Conservation (phyloP, 2,329 filamentous ascomycete species). For the Leptographium radiaticola region DNA sequence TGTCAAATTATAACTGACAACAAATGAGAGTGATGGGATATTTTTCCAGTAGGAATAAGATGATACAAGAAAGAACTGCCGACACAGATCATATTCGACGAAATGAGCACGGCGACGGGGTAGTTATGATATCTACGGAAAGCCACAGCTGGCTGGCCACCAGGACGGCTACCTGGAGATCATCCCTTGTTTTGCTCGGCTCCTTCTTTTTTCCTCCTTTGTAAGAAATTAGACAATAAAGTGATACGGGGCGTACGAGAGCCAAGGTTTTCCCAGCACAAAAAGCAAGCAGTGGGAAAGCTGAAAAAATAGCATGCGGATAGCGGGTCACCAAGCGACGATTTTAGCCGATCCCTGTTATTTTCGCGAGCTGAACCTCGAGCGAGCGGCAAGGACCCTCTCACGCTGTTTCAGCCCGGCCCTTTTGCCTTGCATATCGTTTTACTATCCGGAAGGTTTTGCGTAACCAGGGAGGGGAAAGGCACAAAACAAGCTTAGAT, state of each 20-base stretch:
- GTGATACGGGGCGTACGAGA: background rate
- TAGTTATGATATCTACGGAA: background rate
- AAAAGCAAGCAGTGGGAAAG: background rate
- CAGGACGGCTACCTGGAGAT: background rate
- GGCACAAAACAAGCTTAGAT: too few species aligned
- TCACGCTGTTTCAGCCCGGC: background rate
- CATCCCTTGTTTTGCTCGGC: background rate
- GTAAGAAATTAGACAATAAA: background rate
- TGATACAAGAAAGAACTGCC: too few species aligned
- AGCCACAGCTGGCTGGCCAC: background rate
- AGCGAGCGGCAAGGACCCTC: background rate
- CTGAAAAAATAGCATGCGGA: background rate
- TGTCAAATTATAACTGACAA: background rate
- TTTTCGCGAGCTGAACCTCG: background rate
- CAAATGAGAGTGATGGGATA: too few species aligned
- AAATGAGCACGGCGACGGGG: background rate
- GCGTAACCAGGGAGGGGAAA: too few species aligned
- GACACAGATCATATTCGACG: too few species aligned
- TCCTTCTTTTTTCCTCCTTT: background rate
- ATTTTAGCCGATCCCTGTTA: background rate
- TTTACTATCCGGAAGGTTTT: background rate
- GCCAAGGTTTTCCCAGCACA: background rate
- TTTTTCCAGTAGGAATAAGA: too few species aligned
- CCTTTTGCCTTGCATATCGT: background rate
- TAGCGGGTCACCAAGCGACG: background rate